Evolutionary conservation across 2,329 filamentous ascomycete species (phyloP).

Genomic region (Paracamarosporium sp.): DNA sequence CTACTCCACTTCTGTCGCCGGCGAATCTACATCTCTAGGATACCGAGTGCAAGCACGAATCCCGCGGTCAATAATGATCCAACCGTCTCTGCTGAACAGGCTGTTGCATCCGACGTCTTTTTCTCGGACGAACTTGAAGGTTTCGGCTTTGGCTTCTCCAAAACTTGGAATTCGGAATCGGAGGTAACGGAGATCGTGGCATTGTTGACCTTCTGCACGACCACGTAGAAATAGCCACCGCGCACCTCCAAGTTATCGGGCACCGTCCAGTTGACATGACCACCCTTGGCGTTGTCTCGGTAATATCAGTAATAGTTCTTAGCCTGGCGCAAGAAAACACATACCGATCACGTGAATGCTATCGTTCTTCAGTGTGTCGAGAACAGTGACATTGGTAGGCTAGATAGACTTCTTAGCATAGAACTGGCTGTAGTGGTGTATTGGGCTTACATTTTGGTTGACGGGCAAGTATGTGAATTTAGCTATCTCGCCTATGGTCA

Average conservation of each 20-base stretch:
- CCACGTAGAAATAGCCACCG: slow-evolving; percentile 1
- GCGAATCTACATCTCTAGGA: too few species aligned
- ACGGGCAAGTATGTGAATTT: background rate
- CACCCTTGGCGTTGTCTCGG: background rate
- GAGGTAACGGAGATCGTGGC: background rate
- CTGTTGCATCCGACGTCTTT: background rate
- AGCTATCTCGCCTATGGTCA: background rate
- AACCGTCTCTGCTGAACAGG: background rate
- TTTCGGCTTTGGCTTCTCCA: slow-evolving; percentile 1
- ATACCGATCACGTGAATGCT: background rate
- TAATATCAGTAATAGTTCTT: background rate
- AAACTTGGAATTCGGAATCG: background rate
- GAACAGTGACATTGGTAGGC: background rate
- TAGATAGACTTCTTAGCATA: background rate
- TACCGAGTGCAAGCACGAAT: too few species aligned
- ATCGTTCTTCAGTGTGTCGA: background rate
- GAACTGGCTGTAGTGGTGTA: too few species aligned
- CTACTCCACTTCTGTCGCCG: too few species aligned
- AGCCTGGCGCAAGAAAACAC: background rate
- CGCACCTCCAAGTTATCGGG: background rate
- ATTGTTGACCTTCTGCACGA: background rate
- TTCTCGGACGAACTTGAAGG: background rate
- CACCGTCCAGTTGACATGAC: background rate
- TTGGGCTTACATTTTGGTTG: background rate
- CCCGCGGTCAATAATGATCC: background rate